phyloP scores from a whole-genome alignment of 2,329 filamentous ascomycete genomes.

The Bipolaris gigantea region DNA sequence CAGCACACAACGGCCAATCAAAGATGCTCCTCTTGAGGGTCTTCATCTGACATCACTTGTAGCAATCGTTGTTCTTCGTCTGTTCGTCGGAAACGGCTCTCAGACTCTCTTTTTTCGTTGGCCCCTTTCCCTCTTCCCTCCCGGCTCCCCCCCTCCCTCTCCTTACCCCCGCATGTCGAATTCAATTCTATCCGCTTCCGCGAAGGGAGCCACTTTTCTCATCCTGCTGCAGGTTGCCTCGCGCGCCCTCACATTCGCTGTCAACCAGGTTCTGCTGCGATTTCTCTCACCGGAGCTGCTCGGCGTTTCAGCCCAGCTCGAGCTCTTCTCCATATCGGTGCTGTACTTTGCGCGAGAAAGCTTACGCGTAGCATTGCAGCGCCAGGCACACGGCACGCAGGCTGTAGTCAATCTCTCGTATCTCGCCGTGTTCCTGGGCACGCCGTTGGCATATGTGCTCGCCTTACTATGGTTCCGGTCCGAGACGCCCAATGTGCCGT shows the following conservation, averaged over 20 bases:
- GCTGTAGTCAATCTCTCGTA: slow-evolving; percentile 88
- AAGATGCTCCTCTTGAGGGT: slow-evolving; percentile 20
- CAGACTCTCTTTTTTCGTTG: slow-evolving; percentile 1
- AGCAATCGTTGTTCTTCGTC: slow-evolving; percentile 10
- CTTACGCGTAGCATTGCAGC: slow-evolving; percentile 85
- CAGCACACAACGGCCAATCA: slow-evolving; percentile 25
- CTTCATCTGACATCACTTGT: slow-evolving; percentile 6
- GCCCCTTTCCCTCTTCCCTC: no score
- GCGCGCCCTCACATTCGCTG: slow-evolving; percentile 83
- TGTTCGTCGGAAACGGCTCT: background rate
- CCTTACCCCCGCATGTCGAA: slow-evolving; percentile 30
- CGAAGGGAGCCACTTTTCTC: slow-evolving; percentile 78
- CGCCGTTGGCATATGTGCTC: slow-evolving; percentile 64
- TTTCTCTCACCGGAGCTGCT: slow-evolving; percentile 83
- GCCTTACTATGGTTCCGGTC: slow-evolving; percentile 67
- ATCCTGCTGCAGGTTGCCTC: slow-evolving; percentile 86
- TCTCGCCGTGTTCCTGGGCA: slow-evolving; percentile 70
- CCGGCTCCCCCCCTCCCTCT: no score
- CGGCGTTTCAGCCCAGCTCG: slow-evolving; percentile 84
- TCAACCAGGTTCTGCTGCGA: slow-evolving; percentile 88
- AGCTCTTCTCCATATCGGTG: slow-evolving; percentile 90
- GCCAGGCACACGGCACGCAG: slow-evolving; percentile 67
- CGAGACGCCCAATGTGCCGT: slow-evolving; percentile 60
- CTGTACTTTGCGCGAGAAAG: slow-evolving; percentile 93
- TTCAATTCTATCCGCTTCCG: slow-evolving; percentile 50